Base-by-base conservation (phyloP, 1,139 yeast genomes). In the Lodderomyces pseudojiufengensis region DNA sequence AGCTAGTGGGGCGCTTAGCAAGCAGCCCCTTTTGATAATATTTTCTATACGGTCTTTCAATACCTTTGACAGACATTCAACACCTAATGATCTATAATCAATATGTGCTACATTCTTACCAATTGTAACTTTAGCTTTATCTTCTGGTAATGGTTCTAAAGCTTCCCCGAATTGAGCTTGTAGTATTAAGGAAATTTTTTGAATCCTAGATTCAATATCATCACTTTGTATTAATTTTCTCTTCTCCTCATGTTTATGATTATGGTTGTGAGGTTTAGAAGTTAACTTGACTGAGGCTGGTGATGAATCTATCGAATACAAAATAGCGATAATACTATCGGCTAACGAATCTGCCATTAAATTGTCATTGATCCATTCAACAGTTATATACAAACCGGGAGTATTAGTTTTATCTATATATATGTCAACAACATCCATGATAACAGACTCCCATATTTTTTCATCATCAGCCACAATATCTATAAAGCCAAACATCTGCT, bases 251-350 rank as follows among this genome's bases (percentile, higher is more conserved):
- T 7, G 5, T 18, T 5, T 18, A n/a, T 23, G 28, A 10, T 24
- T 25, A 45, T 70, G 73, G 9, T 51, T 53, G 49, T 78, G 84
- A 5, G 68, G 51, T 38, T 71, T 70, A 3, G 95, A 78, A 9
- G 95, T 80, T 43, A 87, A 58, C 52, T 88, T 92, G 20, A 92
- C 96, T 4, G 97, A 86, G 0, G 96, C 95, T 3, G 97, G 97
- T 0, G 96, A 82, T 0, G 96, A 82, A 54, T 92, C 98, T 29
- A 92, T 94, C 29, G 95, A 85, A 56, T 92, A 73, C 25, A 92
- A 63, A 30, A 92, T 87, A 1, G 97, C 96, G 42, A 94, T 75
- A 2, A 88, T 86, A 29, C 97, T 83, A 54, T 92, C 99, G 0
- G 98, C 98, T 48, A 92, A 77, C 0, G 97, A 84, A 51, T 92